These are phyloP conservation scores for Metschnikowia picachoensis DNA, from an alignment of 805 yeast species.

Conservation along the genomic window DNA sequence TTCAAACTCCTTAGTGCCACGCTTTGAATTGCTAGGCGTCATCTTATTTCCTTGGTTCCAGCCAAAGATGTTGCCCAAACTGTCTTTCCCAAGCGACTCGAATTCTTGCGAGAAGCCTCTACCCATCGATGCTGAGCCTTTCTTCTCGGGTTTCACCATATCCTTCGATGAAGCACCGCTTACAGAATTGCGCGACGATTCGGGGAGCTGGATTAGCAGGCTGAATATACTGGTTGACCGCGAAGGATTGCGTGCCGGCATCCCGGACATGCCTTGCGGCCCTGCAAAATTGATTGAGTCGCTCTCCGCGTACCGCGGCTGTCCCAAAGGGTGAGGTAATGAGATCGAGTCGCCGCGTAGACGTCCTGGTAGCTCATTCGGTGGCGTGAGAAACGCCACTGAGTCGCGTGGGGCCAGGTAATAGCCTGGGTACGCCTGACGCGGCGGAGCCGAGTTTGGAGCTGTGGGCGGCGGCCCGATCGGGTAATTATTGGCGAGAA, in stretches of 20 bases:
- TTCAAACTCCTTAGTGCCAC: conserved; percentile 11
- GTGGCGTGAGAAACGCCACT: conserved; percentile 7
- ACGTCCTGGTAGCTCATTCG: conserved; percentile 17
- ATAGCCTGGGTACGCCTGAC: conserved; percentile 16
- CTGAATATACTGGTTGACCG: conserved; percentile 39
- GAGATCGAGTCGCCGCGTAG: conserved; percentile 38
- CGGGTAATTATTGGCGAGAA: conserved; percentile 24
- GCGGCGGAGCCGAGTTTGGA: conserved; percentile 1
- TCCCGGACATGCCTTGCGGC: conserved; percentile 2
- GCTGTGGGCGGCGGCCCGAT: conserved; percentile 7
- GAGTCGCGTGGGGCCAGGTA: conserved; percentile 19
- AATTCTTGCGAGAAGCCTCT: conserved; percentile 22
- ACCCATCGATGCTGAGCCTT: conserved; percentile 8
- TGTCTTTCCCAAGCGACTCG: conserved; percentile 28
- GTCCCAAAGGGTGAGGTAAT: conserved; percentile 34
- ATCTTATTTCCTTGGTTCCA: conserved; percentile 23
- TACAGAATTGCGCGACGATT: conserved; percentile 31
- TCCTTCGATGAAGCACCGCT: conserved; percentile 21
- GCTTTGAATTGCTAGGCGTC: conserved; percentile 8
- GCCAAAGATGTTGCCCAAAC: conserved; percentile 25
- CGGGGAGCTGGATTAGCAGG: conserved; percentile 38
- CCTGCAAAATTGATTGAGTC: conserved; percentile 2
- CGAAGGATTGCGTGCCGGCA: conserved; percentile 11
- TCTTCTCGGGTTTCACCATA: background rate
- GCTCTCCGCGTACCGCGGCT: conserved; percentile 5